Conservation (phyloP, 164 flowering plant genomes). For the Aristolochia contorta region DNA sequence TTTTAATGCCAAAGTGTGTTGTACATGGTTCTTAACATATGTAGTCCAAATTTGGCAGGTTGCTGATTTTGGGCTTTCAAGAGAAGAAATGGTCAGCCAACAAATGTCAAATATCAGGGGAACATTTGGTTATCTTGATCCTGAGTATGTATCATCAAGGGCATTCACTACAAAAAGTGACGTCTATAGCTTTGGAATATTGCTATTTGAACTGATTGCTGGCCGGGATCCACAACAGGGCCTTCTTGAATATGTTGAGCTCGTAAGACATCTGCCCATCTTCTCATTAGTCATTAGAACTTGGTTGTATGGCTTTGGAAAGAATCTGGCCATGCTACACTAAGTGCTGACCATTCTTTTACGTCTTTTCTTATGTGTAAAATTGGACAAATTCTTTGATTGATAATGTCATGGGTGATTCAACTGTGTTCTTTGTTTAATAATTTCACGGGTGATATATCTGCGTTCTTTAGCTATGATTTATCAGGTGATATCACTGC, state of each 20-base stretch:
- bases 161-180: slow-evolving; percentile 89
- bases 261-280: slow-evolving; percentile 38
- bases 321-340: too few species aligned
- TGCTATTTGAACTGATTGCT: slow-evolving; percentile 84
- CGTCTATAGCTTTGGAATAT: slow-evolving; percentile 87
- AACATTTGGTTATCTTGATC: slow-evolving; percentile 96
- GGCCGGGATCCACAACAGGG: slow-evolving; percentile 91
- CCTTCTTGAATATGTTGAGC: slow-evolving; percentile 80
- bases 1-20: neutral
- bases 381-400: too few species aligned
- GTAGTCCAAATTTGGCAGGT: slow-evolving; percentile 35
- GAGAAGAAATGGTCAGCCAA: slow-evolving; percentile 71
- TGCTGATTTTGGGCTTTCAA: slow-evolving; percentile 96
- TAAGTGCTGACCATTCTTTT: too few species aligned
- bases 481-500: too few species aligned
- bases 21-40: neutral
- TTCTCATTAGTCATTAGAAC: neutral
- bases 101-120: slow-evolving; percentile 68
- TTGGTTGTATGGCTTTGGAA: too few species aligned
- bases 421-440: too few species aligned
- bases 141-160: slow-evolving; percentile 79
- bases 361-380: too few species aligned
- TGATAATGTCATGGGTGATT: too few species aligned
- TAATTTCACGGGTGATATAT: too few species aligned
- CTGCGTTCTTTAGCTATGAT: too few species aligned